Conservation (phyloP, 306 rosid species). For the Inga oerstediana region DNA sequence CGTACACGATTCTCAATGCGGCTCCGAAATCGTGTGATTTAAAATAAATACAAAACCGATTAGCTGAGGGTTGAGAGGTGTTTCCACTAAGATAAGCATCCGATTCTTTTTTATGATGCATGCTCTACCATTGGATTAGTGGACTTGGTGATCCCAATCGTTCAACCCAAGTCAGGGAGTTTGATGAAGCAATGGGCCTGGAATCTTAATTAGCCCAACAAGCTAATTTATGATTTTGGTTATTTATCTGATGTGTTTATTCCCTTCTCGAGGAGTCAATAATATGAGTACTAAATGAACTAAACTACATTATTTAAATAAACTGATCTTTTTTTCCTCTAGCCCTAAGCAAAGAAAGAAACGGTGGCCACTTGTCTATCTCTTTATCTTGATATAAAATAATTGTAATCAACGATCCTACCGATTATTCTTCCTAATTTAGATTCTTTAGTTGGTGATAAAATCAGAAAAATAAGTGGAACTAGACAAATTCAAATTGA, state of each 20-base stretch:
- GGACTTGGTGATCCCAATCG: neutral
- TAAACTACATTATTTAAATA: neutral
- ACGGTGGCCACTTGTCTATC: neutral
- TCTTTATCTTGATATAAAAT: neutral
- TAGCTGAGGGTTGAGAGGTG: neutral
- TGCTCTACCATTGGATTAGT: neutral
- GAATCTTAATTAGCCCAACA: neutral
- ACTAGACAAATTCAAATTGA: neutral
- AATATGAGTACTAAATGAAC: neutral
- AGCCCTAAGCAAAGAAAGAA: neutral
- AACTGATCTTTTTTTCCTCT: neutral
- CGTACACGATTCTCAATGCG: constrained; percentile 20
- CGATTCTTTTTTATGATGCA: neutral
- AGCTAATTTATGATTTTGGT: neutral
- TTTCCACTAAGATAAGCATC: constrained; percentile 15
- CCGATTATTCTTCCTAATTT: neutral
- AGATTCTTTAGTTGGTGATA: neutral
- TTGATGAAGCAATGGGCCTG: constrained; percentile 28
- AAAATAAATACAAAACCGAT: neutral
- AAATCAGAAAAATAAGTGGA: neutral
- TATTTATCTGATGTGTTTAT: neutral
- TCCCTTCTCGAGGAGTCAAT: too few species aligned
- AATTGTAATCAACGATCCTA: neutral
- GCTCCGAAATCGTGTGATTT: neutral
- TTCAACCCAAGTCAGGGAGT: neutral